Base-by-base conservation (phyloP, 805 yeast species). In the Starmerella bacillaris region DNA sequence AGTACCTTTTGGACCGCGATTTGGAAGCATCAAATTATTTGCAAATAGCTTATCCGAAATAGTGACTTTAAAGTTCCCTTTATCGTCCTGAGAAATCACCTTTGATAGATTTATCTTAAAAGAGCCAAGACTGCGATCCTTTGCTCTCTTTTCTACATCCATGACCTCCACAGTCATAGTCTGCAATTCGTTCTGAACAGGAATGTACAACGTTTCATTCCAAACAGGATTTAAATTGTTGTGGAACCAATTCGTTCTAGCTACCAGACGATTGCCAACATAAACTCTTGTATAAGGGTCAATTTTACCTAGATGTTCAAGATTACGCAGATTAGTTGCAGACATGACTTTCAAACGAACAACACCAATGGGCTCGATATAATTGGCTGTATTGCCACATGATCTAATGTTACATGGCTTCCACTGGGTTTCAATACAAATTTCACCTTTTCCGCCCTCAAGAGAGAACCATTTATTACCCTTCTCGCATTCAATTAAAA, bases 301-400 rank as follows among this genome's bases (percentile, higher is more conserved):
- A 51, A 83, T 72, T 48, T 73, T 79, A 40, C 96, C 96, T 40
- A 89, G 65, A 37, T 70, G 76, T 55, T 86, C 95, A 57, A 84
- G 65, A 56, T 89, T 86, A 40, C 77, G 68, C 50, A 89, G 67
- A 41, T 72, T 76, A 37, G 65, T 68, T 29, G 92, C 95, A 41
- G 66, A 67, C 45, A 68, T 69, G 40, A 89, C 56, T 33, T 53
- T 49, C 38, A 89, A 63, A 51, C 95, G 72, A 4, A 84, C 66
- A 22, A 78, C 86, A 53, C 99, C 98, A 52, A 86, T 75, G 33
- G 98, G 98, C 38, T 82, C 82, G n/a, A 82, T 71, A 59, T 83
- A 86, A 34, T 86, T 89, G 46, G 74, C 71, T 41, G 82, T 79
- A 27, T 72, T 57, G 14, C 76, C 77, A 35, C 73, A 70, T 8